Evolutionary conservation across 208 protist genomes (phyloP).

Genomic region (Porcisia hertigi): DNA sequence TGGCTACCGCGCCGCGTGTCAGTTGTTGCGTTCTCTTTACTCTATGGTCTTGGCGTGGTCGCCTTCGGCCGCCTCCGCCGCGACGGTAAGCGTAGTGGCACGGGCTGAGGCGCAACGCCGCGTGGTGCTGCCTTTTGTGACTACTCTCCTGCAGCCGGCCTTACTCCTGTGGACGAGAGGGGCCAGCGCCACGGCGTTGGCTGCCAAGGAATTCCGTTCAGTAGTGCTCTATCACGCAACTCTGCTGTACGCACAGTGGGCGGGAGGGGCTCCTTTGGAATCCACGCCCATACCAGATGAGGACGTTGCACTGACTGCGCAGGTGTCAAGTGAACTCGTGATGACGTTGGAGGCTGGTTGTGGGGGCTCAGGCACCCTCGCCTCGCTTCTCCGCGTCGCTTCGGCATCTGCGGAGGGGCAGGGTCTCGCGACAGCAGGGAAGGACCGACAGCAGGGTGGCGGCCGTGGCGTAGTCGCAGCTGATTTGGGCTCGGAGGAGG

Average conservation of each 20-base stretch:
- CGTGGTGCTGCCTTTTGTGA: conserved; percentile 31
- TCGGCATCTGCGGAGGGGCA: neutral
- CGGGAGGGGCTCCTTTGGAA: neutral
- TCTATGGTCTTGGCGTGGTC: conserved; percentile 24
- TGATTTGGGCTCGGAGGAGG: conserved; percentile 13
- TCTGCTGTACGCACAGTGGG: conserved; percentile 39
- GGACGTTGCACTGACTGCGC: neutral
- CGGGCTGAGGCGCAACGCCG: conserved; percentile 9
- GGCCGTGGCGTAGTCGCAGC: neutral
- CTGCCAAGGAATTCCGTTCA: conserved; percentile 15
- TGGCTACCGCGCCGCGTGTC: conserved; percentile 17
- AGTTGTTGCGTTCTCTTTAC: conserved; percentile 29
- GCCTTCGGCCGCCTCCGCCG: conserved; percentile 12
- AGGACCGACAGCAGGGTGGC: neutral
- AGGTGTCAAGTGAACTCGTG: conserved; percentile 9
- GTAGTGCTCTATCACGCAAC: conserved; percentile 41
- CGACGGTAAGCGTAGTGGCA: neutral
- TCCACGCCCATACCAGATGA: neutral
- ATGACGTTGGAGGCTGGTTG: conserved; percentile 13
- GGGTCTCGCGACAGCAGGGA: neutral
- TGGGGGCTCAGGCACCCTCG: neutral
- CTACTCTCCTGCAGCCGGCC: conserved; percentile 13
- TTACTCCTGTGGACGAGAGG: conserved; percentile 13
- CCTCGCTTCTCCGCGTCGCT: conserved; percentile 1
- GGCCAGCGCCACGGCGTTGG: neutral